phyloP scores from a whole-genome alignment of 2,329 filamentous ascomycete genomes.

The Clonostachys byssicola region DNA sequence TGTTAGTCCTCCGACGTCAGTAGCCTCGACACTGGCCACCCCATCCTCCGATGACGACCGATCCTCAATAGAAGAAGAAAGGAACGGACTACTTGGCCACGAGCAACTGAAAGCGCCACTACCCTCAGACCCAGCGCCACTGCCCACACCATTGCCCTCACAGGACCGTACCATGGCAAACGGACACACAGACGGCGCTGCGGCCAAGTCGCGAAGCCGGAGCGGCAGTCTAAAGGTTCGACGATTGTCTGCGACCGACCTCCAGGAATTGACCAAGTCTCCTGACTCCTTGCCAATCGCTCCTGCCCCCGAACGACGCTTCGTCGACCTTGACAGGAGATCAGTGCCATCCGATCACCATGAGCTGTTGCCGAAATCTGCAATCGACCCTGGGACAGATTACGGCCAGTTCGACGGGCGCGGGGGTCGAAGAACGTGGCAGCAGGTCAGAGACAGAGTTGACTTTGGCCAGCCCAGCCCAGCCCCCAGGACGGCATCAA shows the following conservation, averaged over 20 bases:
- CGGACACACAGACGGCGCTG: slow-evolving; percentile 2
- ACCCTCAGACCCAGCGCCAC: neutral
- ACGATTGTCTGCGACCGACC: slow-evolving; percentile 53
- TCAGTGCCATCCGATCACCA: slow-evolving; percentile 21
- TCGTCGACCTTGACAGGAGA: neutral
- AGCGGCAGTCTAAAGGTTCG: slow-evolving; percentile 31
- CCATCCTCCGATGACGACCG: slow-evolving; percentile 21
- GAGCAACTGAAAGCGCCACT: neutral
- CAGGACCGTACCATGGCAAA: neutral
- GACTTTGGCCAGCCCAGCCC: slow-evolving; percentile 19
- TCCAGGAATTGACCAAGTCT: slow-evolving; percentile 51
- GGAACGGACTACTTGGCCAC: neutral
- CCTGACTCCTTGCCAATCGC: slow-evolving; percentile 56
- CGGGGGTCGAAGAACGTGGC: slow-evolving; percentile 1
- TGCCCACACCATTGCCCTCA: slow-evolving; percentile 3
- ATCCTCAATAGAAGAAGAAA: slow-evolving; percentile 19
- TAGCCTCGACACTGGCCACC: slow-evolving; percentile 9
- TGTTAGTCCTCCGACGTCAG: neutral
- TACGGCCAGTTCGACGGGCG: slow-evolving; percentile 8
- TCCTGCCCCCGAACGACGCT: slow-evolving; percentile 16
- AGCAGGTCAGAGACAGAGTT: slow-evolving; percentile 5
- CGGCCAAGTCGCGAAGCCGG: slow-evolving; percentile 7
- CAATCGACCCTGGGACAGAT: slow-evolving; percentile 2
- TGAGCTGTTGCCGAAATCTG: slow-evolving; percentile 7
- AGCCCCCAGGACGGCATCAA: slow-evolving; percentile 41